phyloP scores from a whole-genome alignment of 257 asterid genomes.

The Gynochthodes officinalis region DNA sequence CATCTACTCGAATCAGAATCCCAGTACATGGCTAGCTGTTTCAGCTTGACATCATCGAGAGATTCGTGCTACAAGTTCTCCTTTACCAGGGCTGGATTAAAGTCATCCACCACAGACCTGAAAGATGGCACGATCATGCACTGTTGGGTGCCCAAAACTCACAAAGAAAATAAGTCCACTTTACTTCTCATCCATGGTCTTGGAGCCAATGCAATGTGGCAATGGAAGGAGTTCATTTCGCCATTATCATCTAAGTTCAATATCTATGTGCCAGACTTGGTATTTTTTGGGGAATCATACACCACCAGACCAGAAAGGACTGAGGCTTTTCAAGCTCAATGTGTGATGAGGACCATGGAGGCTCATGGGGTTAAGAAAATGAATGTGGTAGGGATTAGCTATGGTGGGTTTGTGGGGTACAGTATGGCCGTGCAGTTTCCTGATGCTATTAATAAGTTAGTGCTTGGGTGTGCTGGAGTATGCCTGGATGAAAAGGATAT shows the following conservation, averaged over 20 bases:
- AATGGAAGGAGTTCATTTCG: conserved; percentile 67
- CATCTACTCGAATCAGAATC: neutral
- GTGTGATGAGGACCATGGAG: conserved; percentile 64
- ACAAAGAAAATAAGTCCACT: conserved; percentile 42
- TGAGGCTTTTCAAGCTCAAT: conserved; percentile 66
- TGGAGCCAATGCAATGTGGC: conserved; percentile 97
- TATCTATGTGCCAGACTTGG: conserved; percentile 67
- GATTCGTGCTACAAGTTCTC: conserved; percentile 53
- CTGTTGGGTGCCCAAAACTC: conserved; percentile 71
- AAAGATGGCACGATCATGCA: conserved; percentile 65
- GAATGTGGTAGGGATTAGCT: conserved; percentile 68
- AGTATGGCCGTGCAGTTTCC: conserved; percentile 72
- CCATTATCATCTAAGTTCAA: conserved; percentile 69
- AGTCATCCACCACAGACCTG: conserved; percentile 53
- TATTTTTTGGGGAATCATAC: conserved; percentile 72
- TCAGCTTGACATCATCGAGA: conserved; percentile 64
- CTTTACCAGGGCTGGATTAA: conserved; percentile 63
- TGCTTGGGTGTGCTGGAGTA: conserved; percentile 69
- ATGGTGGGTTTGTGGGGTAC: conserved; percentile 85
- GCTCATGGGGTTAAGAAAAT: conserved; percentile 48
- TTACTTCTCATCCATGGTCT: conserved; percentile 69
- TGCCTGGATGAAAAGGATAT: conserved; percentile 77
- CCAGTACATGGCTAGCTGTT: conserved; percentile 47
- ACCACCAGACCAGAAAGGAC: conserved; percentile 55
- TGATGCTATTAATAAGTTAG: conserved; percentile 61